Percentiles rank a stretch among this genome's conserved stretches.
These are phyloP conservation scores for Ceratobasidium papillatum DNA, from an alignment of 1,284 basidiomycete species.

Conservation along the genomic window DNA sequence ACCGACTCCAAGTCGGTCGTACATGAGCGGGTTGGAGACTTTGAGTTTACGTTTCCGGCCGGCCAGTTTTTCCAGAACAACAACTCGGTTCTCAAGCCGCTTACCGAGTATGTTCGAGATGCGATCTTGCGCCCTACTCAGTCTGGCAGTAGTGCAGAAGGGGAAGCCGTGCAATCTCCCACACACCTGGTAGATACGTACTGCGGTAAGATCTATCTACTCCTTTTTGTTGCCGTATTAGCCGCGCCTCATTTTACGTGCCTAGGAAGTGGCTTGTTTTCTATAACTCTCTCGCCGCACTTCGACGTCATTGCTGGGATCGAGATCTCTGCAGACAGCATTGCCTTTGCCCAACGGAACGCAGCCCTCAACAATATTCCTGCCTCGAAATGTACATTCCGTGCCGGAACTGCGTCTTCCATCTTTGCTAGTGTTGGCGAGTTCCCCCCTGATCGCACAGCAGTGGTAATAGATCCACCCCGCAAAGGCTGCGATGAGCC, in stretches of 20 bases:
- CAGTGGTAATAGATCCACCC: conserved; percentile 85
- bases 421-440: conserved; percentile 67
- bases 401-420: conserved; percentile 72
- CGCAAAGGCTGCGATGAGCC: conserved; percentile 87
- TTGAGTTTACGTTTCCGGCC: conserved; percentile 87
- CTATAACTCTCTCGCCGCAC: conserved; percentile 82
- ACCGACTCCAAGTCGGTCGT: conserved; percentile 84
- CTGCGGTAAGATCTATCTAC: conserved; percentile 60
- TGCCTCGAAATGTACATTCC: conserved; percentile 60
- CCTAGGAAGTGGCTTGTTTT: conserved; percentile 82
- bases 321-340: conserved; percentile 81
- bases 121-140: conserved; percentile 65
- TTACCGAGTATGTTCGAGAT: conserved; percentile 83
- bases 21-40: conserved; percentile 84
- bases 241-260: conserved; percentile 30
- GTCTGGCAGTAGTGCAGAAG: conserved; percentile 40
- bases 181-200: conserved; percentile 93
- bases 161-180: conserved; percentile 57
- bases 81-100: conserved; percentile 86
- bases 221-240: conserved; percentile 48
- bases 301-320: conserved; percentile 89
- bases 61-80: conserved; percentile 99
- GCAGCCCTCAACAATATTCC: conserved; percentile 77
- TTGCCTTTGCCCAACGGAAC: conserved; percentile 82
- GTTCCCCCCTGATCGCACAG: conserved; percentile 75